Conservation (phyloP, 192 early-diverging fungal species). For the Coemansia sp. region DNA sequence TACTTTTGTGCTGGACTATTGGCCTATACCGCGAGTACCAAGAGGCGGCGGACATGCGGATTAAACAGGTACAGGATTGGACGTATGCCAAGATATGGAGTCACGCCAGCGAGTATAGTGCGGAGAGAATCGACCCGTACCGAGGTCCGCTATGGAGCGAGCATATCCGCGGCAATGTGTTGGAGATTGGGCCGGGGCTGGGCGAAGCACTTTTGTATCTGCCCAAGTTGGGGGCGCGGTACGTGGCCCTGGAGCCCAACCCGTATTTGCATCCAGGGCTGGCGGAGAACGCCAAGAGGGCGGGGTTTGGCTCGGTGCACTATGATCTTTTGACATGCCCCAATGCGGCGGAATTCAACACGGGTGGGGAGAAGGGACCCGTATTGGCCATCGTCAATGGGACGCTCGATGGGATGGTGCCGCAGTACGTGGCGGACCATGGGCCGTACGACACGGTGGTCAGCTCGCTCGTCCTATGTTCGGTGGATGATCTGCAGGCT, state of each 20-base stretch:
- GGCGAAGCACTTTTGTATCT: slow-evolving; percentile 28
- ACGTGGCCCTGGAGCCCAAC: slow-evolving; percentile 40
- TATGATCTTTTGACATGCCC: slow-evolving; percentile 30
- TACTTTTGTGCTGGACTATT: slow-evolving; percentile 24
- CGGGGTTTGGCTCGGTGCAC: slow-evolving; percentile 20
- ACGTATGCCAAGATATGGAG: slow-evolving; percentile 32
- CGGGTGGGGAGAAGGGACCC: not conserved
- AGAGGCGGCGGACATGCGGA: not conserved
- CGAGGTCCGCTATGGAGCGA: slow-evolving; percentile 21
- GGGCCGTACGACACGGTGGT: slow-evolving; percentile 34
- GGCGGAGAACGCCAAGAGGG: slow-evolving; percentile 10
- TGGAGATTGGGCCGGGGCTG: slow-evolving; percentile 36
- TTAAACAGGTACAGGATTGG: slow-evolving; percentile 28
- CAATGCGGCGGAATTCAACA: not conserved
- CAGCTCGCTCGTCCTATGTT: slow-evolving; percentile 44
- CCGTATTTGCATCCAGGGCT: slow-evolving; percentile 14
- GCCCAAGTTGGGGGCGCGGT: not conserved
- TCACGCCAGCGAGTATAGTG: slow-evolving; percentile 7
- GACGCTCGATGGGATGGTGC: slow-evolving; percentile 33
- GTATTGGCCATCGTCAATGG: slow-evolving; percentile 40
- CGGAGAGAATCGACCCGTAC: slow-evolving; percentile 12
- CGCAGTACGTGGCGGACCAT: slow-evolving; percentile 14
- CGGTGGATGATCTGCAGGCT: slow-evolving; percentile 18
- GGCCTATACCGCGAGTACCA: slow-evolving; percentile 28
- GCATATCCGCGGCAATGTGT: slow-evolving; percentile 28